These are phyloP conservation scores for Clonostachys rosea DNA, from an alignment of 2,329 filamentous ascomycete genomes.

Conservation along the genomic window DNA sequence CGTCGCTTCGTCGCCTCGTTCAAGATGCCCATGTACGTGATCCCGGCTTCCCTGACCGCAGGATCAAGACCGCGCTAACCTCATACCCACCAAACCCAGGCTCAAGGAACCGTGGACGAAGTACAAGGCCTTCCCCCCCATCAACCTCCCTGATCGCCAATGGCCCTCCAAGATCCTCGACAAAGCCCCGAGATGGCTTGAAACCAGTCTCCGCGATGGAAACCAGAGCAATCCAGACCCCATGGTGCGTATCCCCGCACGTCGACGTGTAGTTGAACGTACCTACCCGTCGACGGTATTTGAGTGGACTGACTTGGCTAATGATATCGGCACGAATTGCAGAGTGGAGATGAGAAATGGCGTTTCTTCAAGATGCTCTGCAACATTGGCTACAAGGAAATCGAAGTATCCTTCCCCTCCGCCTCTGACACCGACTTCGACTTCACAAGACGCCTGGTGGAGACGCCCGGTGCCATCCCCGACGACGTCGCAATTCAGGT, in stretches of 20 bases:
- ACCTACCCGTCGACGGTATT: not conserved
- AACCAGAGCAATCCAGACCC: constrained; percentile 92
- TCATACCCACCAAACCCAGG: constrained; percentile 30
- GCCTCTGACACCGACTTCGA: constrained; percentile 95
- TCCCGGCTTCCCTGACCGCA: not conserved
- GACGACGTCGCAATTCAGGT: constrained; percentile 92
- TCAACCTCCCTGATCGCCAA: constrained; percentile 64
- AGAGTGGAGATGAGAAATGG: constrained; percentile 95
- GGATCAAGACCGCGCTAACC: not conserved
- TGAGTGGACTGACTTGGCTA: not conserved
- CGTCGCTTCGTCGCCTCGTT: not conserved
- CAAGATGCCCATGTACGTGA: not conserved
- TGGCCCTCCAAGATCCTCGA: constrained; percentile 81
- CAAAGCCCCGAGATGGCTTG: constrained; percentile 86
- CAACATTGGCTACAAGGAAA: constrained; percentile 93
- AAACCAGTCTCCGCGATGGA: constrained; percentile 71
- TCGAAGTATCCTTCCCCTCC: constrained; percentile 93
- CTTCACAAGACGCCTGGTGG: constrained; percentile 82
- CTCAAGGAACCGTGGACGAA: constrained; percentile 74
- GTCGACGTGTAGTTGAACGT: too few relatives aligned
- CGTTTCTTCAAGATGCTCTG: constrained; percentile 92
- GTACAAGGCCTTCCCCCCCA: constrained; percentile 59
- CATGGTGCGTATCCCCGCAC: constrained; percentile 58
- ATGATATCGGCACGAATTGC: constrained; percentile 2
- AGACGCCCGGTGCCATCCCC: constrained; percentile 77